These are phyloP conservation scores for Talaromyces sp. DNA, from an alignment of 2,329 filamentous ascomycete species.

Conservation along the genomic window DNA sequence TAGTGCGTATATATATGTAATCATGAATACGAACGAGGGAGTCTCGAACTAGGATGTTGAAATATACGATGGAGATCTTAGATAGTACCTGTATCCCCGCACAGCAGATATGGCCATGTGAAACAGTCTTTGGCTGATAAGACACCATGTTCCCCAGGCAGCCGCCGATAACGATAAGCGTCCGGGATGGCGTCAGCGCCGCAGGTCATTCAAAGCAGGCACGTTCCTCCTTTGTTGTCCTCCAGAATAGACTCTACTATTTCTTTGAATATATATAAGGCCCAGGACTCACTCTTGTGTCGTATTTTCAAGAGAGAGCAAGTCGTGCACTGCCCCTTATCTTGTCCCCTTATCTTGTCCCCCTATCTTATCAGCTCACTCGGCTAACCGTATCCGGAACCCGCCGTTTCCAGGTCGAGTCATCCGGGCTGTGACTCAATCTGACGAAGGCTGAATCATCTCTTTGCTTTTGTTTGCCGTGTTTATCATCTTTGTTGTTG, in stretches of 20 bases:
- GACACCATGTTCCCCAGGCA: not conserved
- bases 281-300: too few species aligned
- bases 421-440: constrained; percentile 1
- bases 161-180: not conserved
- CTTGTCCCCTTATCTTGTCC: not conserved
- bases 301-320: too few species aligned
- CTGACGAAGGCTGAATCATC: not conserved
- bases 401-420: not conserved
- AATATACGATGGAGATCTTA: too few species aligned
- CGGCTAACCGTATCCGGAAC: constrained; percentile 2
- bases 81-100: too few species aligned
- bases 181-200: constrained; percentile 3
- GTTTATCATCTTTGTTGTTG: not conserved
- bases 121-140: not conserved
- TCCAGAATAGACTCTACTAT: not conserved
- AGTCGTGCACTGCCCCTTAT: too few species aligned
- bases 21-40: too few species aligned
- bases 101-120: too few species aligned
- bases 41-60: too few species aligned
- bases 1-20: not conserved
- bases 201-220: not conserved
- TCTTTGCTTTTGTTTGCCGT: not conserved
- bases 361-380: constrained; percentile 1
- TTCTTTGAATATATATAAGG: too few species aligned
- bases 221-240: not conserved